Conservation (phyloP, 1,284 basidiomycete species). For the Pseudozyma sp. region DNA sequence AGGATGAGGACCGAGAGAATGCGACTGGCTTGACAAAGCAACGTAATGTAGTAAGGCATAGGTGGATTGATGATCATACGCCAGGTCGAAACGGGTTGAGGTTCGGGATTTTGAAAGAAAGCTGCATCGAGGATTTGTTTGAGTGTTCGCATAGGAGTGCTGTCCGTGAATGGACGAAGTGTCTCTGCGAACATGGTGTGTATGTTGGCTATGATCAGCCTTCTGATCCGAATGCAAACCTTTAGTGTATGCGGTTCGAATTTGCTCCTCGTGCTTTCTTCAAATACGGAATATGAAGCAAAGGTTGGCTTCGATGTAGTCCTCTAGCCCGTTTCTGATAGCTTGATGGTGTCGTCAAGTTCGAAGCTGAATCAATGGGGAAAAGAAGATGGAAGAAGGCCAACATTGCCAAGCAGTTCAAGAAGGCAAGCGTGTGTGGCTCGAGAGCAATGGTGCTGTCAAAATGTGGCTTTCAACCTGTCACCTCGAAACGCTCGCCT, state of each 20-base stretch:
- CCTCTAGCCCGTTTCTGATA: no score
- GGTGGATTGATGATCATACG: slow-evolving; percentile 39
- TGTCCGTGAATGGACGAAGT: slow-evolving; percentile 16
- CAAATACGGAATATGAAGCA: no score
- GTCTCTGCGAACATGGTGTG: slow-evolving; percentile 23
- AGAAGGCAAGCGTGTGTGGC: no score
- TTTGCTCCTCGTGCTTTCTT: no score
- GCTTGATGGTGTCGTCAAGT: no score
- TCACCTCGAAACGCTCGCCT: no score
- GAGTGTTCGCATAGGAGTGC: neutral
- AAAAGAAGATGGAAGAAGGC: no score
- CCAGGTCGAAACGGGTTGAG: slow-evolving; percentile 28
- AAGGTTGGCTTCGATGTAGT: no score
- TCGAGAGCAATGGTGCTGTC: no score
- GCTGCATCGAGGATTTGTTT: slow-evolving; percentile 26
- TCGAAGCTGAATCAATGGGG: no score
- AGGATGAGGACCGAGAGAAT: slow-evolving; percentile 52
- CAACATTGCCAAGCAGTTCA: no score
- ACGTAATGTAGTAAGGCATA: slow-evolving; percentile 33
- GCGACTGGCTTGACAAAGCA: slow-evolving; percentile 39
- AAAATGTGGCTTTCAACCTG: no score
- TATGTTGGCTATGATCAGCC: neutral
- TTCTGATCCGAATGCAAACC: neutral
- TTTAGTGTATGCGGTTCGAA: neutral
- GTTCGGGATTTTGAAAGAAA: slow-evolving; percentile 33